Conservation (phyloP, 1,139 yeast species). For the Zygosaccharomyces sapae region DNA sequence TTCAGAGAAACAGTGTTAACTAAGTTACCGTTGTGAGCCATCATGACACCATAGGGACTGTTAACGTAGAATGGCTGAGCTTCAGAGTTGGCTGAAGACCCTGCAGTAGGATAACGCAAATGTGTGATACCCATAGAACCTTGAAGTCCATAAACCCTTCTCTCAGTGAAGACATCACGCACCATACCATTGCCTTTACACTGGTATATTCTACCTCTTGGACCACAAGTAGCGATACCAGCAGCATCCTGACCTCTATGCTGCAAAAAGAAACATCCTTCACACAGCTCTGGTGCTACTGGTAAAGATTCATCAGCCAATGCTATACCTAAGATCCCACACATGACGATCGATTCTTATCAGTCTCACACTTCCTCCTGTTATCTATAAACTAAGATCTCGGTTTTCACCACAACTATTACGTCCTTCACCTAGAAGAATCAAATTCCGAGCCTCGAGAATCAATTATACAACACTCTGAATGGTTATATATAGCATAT, state of each 20-base stretch:
- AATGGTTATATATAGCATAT: not conserved
- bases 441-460: not conserved
- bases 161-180: slow-evolving; percentile 87
- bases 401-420: not conserved
- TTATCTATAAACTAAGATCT: not conserved
- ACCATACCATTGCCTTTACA: slow-evolving; percentile 99
- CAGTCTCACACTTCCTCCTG: not conserved
- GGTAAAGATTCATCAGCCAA: slow-evolving; percentile 67
- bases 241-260: slow-evolving; percentile 99
- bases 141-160: slow-evolving; percentile 68
- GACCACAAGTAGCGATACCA: slow-evolving; percentile 96
- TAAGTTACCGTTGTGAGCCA: slow-evolving; percentile 92
- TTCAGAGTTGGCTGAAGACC: slow-evolving; percentile 93
- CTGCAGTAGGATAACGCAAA: slow-evolving; percentile 95
- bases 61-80: slow-evolving; percentile 99
- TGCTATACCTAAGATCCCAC: slow-evolving; percentile 90
- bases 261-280: slow-evolving; percentile 89
- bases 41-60: slow-evolving; percentile 87
- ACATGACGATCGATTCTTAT: slow-evolving; percentile 48
- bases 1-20: slow-evolving; percentile 79
- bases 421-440: slow-evolving; percentile 2
- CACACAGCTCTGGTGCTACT: slow-evolving; percentile 87
- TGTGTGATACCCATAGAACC: slow-evolving; percentile 97
- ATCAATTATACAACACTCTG: not conserved
- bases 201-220: slow-evolving; percentile 89